Evolutionary conservation across 2,329 filamentous ascomycete genomes (phyloP), one percentile per base, ranked within the genome.

Genomic region (Emmonsia crescens): DNA sequence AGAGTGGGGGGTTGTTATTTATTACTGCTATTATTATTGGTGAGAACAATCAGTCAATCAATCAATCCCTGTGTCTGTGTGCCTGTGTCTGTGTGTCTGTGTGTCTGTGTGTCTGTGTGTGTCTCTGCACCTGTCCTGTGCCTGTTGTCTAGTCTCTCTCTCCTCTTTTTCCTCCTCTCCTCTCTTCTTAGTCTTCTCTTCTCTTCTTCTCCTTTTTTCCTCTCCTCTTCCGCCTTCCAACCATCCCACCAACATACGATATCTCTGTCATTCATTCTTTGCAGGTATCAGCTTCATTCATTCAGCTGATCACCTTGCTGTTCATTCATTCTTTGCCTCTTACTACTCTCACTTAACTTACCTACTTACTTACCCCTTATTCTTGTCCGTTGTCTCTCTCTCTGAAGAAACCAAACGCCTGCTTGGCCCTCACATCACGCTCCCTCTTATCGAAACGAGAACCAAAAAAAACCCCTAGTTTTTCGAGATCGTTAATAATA

Each of bases 201-300:
- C 33, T 63, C 33, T 46, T 52, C 59, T 61, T 55, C 59, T 49
- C 54, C 62, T 57, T 58, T 60, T 61, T 52, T 49, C 29, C 42
- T 36, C 60, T 61, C 63, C 42, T 40, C 57, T 48, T 64, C 65
- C 59, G 52, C 60, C 64, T 49, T 59, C 57, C 38, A 57, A 55
- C 33, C 9, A 36, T 54, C 51, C 24, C 61, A 48, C 60, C 55
- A n/a, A n/a, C 61, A 51, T 52, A 62, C 63, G n/a, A n/a, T n/a
- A n/a, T 60, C 66, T 55, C 65, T 65, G 65, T 65, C 66, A 63
- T 63, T 63, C 59, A 6, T 66, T 64, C 66, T 63, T 68, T 74
- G 77, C 76, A 76, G 74, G 77, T 77, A 73, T 74, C 80, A 78
- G 82, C 82, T 85, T 84, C 83, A 85, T 80, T 85, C 83, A 76